Percentiles rank a stretch among this genome's conserved stretches.
Conservation (phyloP, 2,329 filamentous ascomycete species). For the Colletotrichum somersetense region DNA sequence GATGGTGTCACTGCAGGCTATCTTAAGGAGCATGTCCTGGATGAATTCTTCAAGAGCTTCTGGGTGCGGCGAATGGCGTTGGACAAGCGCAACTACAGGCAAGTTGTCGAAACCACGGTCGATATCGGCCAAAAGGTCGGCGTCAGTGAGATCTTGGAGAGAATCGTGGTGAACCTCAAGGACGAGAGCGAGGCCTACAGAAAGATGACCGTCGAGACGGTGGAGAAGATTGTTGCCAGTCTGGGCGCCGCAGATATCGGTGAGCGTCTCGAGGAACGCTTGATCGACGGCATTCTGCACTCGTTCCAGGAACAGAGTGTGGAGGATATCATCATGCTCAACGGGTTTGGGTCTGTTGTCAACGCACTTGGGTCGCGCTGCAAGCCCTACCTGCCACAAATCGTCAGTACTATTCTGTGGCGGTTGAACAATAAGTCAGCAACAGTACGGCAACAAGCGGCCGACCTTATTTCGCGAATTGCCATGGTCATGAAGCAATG, state of each 20-base stretch:
- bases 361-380: conserved; percentile 93
- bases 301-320: conserved; percentile 99
- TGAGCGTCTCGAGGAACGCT: conserved; percentile 89
- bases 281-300: conserved; percentile 95
- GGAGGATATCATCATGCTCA: conserved; percentile 95
- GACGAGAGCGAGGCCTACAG: conserved; percentile 98
- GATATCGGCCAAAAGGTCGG: conserved; percentile 99
- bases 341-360: conserved; percentile 97
- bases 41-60: conserved; percentile 98
- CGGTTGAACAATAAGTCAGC: conserved; percentile 97
- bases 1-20: conserved; percentile 96
- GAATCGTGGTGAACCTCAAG: conserved; percentile 95
- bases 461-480: conserved; percentile 95
- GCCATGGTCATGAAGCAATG: conserved; percentile 99
- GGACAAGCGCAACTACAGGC: conserved; percentile 96
- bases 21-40: conserved; percentile 92
- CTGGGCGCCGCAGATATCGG: conserved; percentile 94
- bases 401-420: conserved; percentile 96
- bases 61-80: conserved; percentile 98
- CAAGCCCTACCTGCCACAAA: conserved; percentile 97
- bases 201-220: conserved; percentile 98
- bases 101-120: conserved; percentile 97
- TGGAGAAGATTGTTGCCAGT: conserved; percentile 95
- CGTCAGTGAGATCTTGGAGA: conserved; percentile 92
- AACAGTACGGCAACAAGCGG: conserved; percentile 95